Evolutionary conservation across 495 filamentous ascomycete genomes (phyloP).

Genomic region (Neurospora africana): DNA sequence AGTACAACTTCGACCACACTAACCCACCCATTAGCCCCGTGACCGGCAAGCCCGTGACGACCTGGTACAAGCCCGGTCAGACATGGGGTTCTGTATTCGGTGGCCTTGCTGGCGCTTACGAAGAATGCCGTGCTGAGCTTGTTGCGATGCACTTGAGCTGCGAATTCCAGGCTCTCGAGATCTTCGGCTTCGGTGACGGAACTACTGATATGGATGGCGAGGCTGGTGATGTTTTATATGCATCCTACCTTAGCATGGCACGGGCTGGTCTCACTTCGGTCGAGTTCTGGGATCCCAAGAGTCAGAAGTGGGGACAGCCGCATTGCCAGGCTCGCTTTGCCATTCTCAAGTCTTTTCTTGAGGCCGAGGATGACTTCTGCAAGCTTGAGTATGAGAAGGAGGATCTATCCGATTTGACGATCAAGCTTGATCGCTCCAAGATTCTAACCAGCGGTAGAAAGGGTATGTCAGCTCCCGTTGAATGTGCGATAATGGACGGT

Average conservation of each 20-base stretch:
- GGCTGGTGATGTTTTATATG: conserved; percentile 78
- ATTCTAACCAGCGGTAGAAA: conserved; percentile 54
- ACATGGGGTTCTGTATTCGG: conserved; percentile 93
- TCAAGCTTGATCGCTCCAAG: conserved; percentile 72
- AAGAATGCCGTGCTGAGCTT: conserved; percentile 64
- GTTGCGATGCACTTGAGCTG: conserved; percentile 89
- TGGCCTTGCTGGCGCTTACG: conserved; percentile 72
- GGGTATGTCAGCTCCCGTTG: conserved; percentile 22
- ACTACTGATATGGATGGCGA: conserved; percentile 56
- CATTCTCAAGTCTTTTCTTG: conserved; percentile 79
- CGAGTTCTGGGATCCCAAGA: conserved; percentile 84
- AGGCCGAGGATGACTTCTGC: conserved; percentile 72
- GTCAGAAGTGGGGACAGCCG: conserved; percentile 83
- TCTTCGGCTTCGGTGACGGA: conserved; percentile 84
- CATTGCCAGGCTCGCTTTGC: conserved; percentile 92
- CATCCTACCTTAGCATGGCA: conserved; percentile 84
- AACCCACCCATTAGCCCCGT: conserved; percentile 76
- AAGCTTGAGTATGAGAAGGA: conserved; percentile 61
- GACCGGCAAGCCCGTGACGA: conserved; percentile 62
- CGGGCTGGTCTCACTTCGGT: conserved; percentile 73
- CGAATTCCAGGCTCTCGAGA: conserved; percentile 77
- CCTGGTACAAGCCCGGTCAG: conserved; percentile 87
- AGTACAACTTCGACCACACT: conserved; percentile 75
- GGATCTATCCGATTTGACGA: conserved; percentile 70
- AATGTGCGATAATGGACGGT: background rate